These are phyloP conservation scores for Fonsecaea nubica DNA, from an alignment of 2,329 filamentous ascomycete species.

Conservation along the genomic window DNA sequence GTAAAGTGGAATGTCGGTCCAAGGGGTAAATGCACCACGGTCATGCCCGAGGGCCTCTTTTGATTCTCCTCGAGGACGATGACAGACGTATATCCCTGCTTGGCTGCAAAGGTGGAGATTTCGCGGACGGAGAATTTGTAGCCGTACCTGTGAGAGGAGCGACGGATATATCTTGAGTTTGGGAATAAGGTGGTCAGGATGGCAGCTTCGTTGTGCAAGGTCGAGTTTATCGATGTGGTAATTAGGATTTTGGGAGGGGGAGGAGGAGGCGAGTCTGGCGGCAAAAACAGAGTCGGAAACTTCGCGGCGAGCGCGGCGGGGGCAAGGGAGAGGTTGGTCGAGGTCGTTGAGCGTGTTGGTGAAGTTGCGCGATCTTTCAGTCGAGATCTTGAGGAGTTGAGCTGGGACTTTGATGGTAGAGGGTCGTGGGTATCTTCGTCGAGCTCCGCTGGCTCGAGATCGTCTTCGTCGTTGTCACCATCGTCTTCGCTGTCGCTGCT, in stretches of 20 bases:
- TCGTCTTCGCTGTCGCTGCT: conserved; percentile 58
- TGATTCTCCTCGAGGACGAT: conserved; percentile 83
- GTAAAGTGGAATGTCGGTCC: conserved; percentile 94
- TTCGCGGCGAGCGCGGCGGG: conserved; percentile 67
- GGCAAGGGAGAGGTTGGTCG: conserved; percentile 65
- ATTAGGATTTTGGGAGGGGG: conserved; percentile 83
- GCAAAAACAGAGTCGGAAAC: conserved; percentile 64
- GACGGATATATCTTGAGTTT: conserved; percentile 78
- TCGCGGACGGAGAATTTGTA: conserved; percentile 93
- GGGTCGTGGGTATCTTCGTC: conserved; percentile 31
- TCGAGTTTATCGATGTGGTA: conserved; percentile 88
- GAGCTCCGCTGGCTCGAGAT: conserved; percentile 30
- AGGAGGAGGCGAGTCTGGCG: conserved; percentile 49
- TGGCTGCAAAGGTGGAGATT: conserved; percentile 82
- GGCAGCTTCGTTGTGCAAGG: conserved; percentile 80
- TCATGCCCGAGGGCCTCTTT: conserved; percentile 82
- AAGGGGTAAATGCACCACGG: conserved; percentile 79
- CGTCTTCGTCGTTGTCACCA: conserved; percentile 40
- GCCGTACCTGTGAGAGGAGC: conserved; percentile 80
- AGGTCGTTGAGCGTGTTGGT: conserved; percentile 61
- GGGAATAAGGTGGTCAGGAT: conserved; percentile 83
- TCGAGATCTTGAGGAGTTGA: conserved; percentile 45
- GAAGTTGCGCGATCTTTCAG: conserved; percentile 60
- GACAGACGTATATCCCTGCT: conserved; percentile 82
- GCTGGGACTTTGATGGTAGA: conserved; percentile 36